A percentile compares a stretch with the other conserved stretches of the same genome.
phyloP scores from a whole-genome alignment of 306 rosid genomes.

The Arachis hypogaea region DNA sequence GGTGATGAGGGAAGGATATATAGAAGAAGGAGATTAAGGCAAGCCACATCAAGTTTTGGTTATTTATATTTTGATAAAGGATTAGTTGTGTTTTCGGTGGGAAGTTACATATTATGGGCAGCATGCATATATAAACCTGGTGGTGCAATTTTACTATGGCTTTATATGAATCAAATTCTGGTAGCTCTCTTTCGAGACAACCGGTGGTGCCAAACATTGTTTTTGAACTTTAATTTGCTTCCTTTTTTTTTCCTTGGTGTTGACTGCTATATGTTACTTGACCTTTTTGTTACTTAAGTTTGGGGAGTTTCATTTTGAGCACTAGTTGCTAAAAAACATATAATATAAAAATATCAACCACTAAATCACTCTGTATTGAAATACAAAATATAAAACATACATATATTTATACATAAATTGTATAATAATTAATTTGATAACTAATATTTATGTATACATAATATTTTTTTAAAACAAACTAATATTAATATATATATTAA shows the following conservation, averaged over 20 bases:
- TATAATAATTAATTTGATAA: too few relatives aligned
- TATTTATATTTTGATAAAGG: conserved; percentile 10
- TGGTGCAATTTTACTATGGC: conserved; percentile 31
- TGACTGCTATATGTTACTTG: neutral
- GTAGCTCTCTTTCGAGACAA: conserved; percentile 31
- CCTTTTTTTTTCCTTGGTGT: neutral
- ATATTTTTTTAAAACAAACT: too few relatives aligned
- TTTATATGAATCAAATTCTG: conserved; percentile 28
- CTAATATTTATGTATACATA: too few relatives aligned
- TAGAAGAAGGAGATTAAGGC: conserved; percentile 4
- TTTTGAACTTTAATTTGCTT: conserved; percentile 30
- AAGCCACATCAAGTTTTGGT: neutral
- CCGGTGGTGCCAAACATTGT: conserved; percentile 28
- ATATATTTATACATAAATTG: too few relatives aligned
- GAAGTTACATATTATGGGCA: conserved; percentile 40
- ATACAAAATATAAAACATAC: too few relatives aligned
- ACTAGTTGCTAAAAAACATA: neutral
- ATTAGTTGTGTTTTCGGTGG: conserved; percentile 40
- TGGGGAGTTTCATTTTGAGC: conserved; percentile 3
- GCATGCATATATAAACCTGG: conserved; percentile 8
- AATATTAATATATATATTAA: too few relatives aligned
- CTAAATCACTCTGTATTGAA: too few relatives aligned
- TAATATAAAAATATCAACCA: too few relatives aligned
- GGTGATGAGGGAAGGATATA: neutral
- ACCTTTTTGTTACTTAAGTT: neutral